phyloP scores from a whole-genome alignment of 1,139 yeast genomes.

The Lodderomyces theae region DNA sequence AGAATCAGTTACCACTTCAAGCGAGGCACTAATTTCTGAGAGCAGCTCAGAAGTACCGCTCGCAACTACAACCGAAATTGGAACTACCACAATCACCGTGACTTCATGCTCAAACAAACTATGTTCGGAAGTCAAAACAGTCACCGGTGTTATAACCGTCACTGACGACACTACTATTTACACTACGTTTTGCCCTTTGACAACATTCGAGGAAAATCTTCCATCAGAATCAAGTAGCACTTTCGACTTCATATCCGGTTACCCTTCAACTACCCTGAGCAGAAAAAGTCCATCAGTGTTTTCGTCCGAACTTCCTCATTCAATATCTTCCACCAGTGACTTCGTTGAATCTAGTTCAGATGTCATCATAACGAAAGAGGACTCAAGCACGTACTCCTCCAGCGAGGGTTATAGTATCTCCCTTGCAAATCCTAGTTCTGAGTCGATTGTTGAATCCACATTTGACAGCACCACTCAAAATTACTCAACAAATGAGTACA shows the following conservation, averaged over 20 bases:
- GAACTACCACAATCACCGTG: conserved; percentile 40
- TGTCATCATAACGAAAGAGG: neutral
- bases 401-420: neutral
- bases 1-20: neutral
- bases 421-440: neutral
- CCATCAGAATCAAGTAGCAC: too few relatives aligned
- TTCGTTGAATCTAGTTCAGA: neutral
- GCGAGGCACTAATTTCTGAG: neutral
- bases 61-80: conserved; percentile 23
- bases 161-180: conserved; percentile 20
- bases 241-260: too few relatives aligned
- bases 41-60: neutral
- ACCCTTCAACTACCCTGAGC: too few relatives aligned
- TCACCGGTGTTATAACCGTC: conserved; percentile 38
- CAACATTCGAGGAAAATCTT: conserved; percentile 7
- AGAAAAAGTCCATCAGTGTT: too few relatives aligned
- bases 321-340: conserved; percentile 1
- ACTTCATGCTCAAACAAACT: conserved; percentile 43
- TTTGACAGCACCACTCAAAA: too few relatives aligned
- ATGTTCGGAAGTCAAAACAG: conserved; percentile 27
- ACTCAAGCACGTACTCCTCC: neutral
- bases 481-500: too few relatives aligned
- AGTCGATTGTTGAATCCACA: too few relatives aligned
- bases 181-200: conserved; percentile 14
- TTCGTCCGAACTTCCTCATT: too few relatives aligned